These are phyloP conservation scores for Ilyonectria sp. DNA, from an alignment of 2,329 filamentous ascomycete genomes.

Conservation along the genomic window DNA sequence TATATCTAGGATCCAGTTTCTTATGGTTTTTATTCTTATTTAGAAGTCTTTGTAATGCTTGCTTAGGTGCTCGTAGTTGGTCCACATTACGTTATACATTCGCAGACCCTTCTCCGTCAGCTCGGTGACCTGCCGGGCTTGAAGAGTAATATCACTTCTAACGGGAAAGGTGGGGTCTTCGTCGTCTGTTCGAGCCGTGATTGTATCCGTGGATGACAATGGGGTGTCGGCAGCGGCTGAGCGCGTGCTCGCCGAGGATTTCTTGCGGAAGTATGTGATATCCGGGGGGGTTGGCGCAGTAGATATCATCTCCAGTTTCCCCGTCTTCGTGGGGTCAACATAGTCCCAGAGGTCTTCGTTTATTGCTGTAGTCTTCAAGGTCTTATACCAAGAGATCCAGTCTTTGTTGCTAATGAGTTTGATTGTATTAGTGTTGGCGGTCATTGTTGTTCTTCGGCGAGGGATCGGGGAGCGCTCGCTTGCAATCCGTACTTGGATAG, in stretches of 20 bases:
- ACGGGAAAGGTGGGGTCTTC: not conserved
- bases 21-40: not conserved
- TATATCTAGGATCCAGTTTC: not conserved
- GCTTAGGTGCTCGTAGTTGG: not conserved
- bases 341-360: not conserved
- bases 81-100: not conserved
- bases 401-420: not conserved
- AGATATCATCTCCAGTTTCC: not conserved
- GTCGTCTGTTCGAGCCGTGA: not conserved
- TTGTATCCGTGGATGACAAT: not conserved
- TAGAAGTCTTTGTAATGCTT: not conserved
- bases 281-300: not conserved
- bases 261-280: not conserved
- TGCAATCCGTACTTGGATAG: not conserved
- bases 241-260: not conserved
- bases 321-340: not conserved
- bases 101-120: not conserved
- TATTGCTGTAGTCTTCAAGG: not conserved
- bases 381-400: not conserved
- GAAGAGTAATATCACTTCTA: not conserved
- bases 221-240: not conserved
- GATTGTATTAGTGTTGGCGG: not conserved
- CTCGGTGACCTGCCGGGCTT: not conserved
- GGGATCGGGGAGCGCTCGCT: not conserved
- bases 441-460: not conserved